Base-by-base conservation (phyloP, 768 basidiomycete genomes). In the Coprinopsis strossmayeri region DNA sequence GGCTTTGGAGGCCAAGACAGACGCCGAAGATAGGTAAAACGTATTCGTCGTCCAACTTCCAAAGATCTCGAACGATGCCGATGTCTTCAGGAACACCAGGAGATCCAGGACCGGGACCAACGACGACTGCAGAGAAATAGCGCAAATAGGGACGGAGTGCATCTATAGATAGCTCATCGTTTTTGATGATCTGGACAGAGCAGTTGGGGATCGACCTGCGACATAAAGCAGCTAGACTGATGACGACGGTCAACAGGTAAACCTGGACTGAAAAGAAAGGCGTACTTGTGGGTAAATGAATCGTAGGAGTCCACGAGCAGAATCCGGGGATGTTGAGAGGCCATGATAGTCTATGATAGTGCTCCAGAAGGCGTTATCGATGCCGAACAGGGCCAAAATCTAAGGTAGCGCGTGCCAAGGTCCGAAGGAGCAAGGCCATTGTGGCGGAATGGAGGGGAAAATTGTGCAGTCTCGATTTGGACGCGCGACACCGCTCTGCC, bases 221-320 rank as follows among this genome's bases (percentile, higher is more conserved):
- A 64, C 80, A 84, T 21, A 90, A 67, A 5, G 86, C 75, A 44
- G 87, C 87, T 48, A 91, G 78, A 59, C 89, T 91, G 48, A 15
- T 21, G 38, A 25, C n/a, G n/a, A n/a, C n/a, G n/a, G n/a, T n/a
- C n/a, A n/a, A n/a, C n/a, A n/a, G n/a, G n/a, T n/a, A 37, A 5
- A 25, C 7, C 20, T 38, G 34, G 23, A 38, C 15, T 13, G 11
- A 48, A 15, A 32, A 1, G n/a, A 15, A 32, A 1, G n/a, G 72
- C 84, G 50, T 48, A 89, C 88, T 91, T 91, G 77, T 78, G 77
- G n/a, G 89, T 87, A 64, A 91, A 91, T 1, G 88, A 90, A 63
- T 91, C 89, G 55, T 91, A 89, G 0, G 88, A 91, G 61, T 90
- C 89, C 25, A 91, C 72, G 39, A 91, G 70, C 25, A 91, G 71